Percentiles rank a stretch among this genome's conserved stretches.
phyloP scores from a whole-genome alignment of 495 filamentous ascomycete species.

The Xylaria castorea region DNA sequence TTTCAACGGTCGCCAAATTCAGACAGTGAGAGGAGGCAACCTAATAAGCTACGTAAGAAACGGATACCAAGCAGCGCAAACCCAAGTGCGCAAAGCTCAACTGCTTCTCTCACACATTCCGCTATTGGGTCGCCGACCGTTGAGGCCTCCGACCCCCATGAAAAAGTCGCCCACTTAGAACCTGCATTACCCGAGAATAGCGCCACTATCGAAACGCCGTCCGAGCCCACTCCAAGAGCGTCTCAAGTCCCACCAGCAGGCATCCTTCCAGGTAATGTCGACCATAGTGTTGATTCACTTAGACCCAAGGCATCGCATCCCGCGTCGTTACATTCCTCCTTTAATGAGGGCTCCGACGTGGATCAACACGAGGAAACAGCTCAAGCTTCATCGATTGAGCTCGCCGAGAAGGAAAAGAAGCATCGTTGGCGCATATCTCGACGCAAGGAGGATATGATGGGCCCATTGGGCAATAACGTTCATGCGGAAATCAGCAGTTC shows the following conservation, averaged over 20 bases:
- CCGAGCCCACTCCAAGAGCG: conserved; percentile 45
- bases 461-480: conserved; percentile 64
- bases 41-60: conserved; percentile 88
- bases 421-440: conserved; percentile 79
- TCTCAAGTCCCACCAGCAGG: conserved; percentile 44
- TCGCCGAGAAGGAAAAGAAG: conserved; percentile 66
- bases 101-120: conserved; percentile 68
- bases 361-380: conserved; percentile 68
- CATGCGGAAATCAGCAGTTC: conserved; percentile 70
- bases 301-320: conserved; percentile 69
- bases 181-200: conserved; percentile 35
- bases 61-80: conserved; percentile 74
- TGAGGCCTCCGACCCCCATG: conserved; percentile 47
- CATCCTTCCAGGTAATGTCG: conserved; percentile 40
- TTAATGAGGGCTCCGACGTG: conserved; percentile 77
- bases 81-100: conserved; percentile 85
- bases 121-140: conserved; percentile 45
- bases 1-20: conserved; percentile 72
- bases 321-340: conserved; percentile 75
- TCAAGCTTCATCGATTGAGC: conserved; percentile 41
- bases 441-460: conserved; percentile 57
- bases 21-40: conserved; percentile 69
- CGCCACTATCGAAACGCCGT: conserved; percentile 38
- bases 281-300: conserved; percentile 56
- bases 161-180: conserved; percentile 41